phyloP scores from a whole-genome alignment of 2,329 filamentous ascomycete species.

The Aureobasidium sp. region DNA sequence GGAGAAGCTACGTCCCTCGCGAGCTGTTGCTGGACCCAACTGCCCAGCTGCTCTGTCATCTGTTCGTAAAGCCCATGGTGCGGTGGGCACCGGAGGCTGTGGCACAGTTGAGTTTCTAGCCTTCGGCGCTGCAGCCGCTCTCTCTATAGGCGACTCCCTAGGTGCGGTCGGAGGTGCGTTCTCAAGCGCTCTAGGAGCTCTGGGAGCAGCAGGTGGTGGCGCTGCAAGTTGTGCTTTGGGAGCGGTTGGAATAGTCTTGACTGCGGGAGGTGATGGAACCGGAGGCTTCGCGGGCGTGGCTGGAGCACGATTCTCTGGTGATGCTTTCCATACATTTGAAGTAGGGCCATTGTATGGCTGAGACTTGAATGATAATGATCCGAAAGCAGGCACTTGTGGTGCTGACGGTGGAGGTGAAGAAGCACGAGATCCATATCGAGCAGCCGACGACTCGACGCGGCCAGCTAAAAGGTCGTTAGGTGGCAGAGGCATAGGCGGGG shows the following conservation, averaged over 20 bases:
- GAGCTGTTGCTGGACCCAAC: background rate
- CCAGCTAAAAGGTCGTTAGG: constrained; percentile 37
- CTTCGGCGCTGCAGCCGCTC: background rate
- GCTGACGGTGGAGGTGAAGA: constrained; percentile 46
- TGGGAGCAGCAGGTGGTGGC: constrained; percentile 27
- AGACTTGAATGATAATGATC: constrained; percentile 26
- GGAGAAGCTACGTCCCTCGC: constrained; percentile 7
- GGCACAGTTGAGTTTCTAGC: background rate
- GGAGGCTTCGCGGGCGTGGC: background rate
- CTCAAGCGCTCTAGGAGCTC: constrained; percentile 25
- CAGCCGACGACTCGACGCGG: constrained; percentile 37
- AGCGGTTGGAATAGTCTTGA: constrained; percentile 23
- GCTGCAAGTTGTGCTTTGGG: constrained; percentile 26
- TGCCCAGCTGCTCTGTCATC: background rate
- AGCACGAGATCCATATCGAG: constrained; percentile 38
- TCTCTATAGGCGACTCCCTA: background rate
- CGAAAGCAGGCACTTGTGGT: constrained; percentile 48
- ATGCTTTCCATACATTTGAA: constrained; percentile 36
- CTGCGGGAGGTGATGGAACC: constrained; percentile 6
- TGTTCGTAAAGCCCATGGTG: constrained; percentile 7
- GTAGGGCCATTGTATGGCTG: constrained; percentile 14
- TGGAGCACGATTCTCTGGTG: constrained; percentile 21
- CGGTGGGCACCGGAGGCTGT: constrained; percentile 9
- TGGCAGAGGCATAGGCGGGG: constrained; percentile 21
- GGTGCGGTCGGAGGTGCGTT: constrained; percentile 13